Evolutionary conservation across 805 yeast genomes (phyloP).

Genomic region (Cyberlindnera mrakii): DNA sequence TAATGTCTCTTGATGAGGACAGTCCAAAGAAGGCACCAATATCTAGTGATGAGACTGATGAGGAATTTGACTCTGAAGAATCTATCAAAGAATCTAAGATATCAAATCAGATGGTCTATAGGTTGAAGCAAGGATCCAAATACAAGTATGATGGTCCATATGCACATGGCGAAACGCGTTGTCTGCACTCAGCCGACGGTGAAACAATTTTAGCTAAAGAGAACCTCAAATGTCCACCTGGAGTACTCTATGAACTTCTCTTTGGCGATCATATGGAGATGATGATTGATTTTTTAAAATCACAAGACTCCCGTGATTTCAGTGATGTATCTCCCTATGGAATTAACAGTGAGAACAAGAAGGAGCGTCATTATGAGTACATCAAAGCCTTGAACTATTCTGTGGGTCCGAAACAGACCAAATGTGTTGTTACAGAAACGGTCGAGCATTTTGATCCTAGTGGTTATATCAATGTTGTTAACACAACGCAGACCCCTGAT

Average conservation of each 20-base stretch:
- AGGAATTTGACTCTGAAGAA: conserved; percentile 22
- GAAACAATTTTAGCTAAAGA: conserved; percentile 51
- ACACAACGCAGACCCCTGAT: conserved; percentile 76
- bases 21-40: conserved; percentile 18
- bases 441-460: conserved; percentile 50
- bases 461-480: conserved; percentile 51
- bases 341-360: conserved; percentile 33
- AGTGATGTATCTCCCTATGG: conserved; percentile 28
- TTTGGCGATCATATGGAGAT: conserved; percentile 57
- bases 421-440: conserved; percentile 57
- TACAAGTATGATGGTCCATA: conserved; percentile 59
- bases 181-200: conserved; percentile 36
- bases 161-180: conserved; percentile 51
- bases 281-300: conserved; percentile 34
- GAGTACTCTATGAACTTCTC: conserved; percentile 60
- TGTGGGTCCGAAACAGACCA: conserved; percentile 91
- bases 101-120: conserved; percentile 23
- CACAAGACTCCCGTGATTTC: conserved; percentile 32
- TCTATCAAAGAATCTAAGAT: conserved; percentile 10
- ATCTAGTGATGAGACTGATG: conserved; percentile 24
- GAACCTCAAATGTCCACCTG: conserved; percentile 64
- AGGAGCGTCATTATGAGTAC: conserved; percentile 55
- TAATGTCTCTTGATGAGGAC: conserved; percentile 40
- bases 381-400: conserved; percentile 71
- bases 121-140: conserved; percentile 32